phyloP scores from a whole-genome alignment of 1,284 basidiomycete species.

The Pseudozyma pruni region DNA sequence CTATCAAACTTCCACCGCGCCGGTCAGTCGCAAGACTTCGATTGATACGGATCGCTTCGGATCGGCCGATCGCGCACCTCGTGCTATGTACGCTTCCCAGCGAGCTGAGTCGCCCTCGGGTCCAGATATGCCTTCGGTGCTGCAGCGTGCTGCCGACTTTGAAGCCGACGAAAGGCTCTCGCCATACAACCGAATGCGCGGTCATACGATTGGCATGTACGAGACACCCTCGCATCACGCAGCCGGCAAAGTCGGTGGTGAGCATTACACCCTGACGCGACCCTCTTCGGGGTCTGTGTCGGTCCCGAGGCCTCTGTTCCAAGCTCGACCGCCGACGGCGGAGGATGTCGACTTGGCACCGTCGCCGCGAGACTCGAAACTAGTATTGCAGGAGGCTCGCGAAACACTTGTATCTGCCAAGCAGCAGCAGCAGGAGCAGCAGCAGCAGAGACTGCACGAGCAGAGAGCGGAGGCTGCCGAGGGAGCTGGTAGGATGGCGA shows the following conservation, averaged over 20 bases:
- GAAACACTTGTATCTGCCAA: conserved; percentile 24
- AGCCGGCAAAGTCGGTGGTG: background rate
- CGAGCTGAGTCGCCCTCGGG: background rate
- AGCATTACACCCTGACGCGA: conserved; percentile 1
- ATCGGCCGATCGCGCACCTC: background rate
- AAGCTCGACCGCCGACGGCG: conserved; percentile 2
- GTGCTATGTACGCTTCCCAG: conserved; percentile 4
- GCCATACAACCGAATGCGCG: conserved; percentile 18
- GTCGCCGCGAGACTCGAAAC: conserved; percentile 17
- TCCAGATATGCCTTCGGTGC: conserved; percentile 29
- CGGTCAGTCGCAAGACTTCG: conserved; percentile 31
- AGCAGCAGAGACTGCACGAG: conserved; percentile 1
- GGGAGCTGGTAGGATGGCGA: conserved; percentile 31
- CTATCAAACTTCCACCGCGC: conserved; percentile 22
- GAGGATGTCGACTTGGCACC: conserved; percentile 43
- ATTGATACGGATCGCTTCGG: conserved; percentile 7
- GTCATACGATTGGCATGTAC: conserved; percentile 29
- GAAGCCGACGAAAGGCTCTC: conserved; percentile 1
- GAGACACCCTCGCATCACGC: conserved; percentile 7
- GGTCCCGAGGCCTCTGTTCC: conserved; percentile 9
- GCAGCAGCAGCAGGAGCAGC: conserved; percentile 26
- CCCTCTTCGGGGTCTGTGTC: conserved; percentile 1
- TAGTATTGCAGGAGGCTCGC: conserved; percentile 39
- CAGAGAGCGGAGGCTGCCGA: conserved; percentile 11
- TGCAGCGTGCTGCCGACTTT: conserved; percentile 13